Percentiles rank a stretch among this genome's conserved stretches.
These are phyloP conservation scores for Carex sylvatica DNA, from an alignment of 202 grass and related monocot genomes.

Conservation along the genomic window DNA sequence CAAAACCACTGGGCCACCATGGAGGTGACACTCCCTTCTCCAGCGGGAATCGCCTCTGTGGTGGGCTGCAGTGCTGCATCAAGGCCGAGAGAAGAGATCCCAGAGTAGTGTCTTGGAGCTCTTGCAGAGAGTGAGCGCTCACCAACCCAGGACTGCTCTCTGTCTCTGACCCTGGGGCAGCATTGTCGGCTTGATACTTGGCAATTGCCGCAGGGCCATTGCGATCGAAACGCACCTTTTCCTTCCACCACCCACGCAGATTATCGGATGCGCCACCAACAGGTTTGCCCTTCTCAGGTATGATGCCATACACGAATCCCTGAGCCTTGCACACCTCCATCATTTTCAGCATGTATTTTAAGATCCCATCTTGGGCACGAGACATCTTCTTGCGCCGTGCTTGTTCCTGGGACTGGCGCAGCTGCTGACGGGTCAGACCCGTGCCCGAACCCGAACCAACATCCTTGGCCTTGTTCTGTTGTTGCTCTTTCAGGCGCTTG, in stretches of 20 bases:
- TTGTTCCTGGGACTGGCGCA: constrained; percentile 80
- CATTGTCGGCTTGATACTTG: constrained; percentile 81
- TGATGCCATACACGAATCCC: constrained; percentile 95
- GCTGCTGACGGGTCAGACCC: constrained; percentile 34
- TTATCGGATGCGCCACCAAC: constrained; percentile 95
- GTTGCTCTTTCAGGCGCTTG: constrained; percentile 82
- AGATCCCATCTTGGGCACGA: constrained; percentile 90
- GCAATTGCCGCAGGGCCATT: constrained; percentile 92
- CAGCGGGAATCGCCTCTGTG: constrained; percentile 84
- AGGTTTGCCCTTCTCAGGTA: constrained; percentile 96
- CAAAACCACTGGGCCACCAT: constrained; percentile 86
- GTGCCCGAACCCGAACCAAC: neutral
- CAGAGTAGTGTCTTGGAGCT: constrained; percentile 94
- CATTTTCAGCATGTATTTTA: constrained; percentile 99
- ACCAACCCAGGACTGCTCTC: constrained; percentile 40
- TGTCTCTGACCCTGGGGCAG: constrained; percentile 46
- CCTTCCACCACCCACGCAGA: constrained; percentile 96
- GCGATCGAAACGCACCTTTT: constrained; percentile 89
- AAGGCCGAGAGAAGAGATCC: constrained; percentile 90
- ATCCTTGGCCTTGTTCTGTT: constrained; percentile 67
- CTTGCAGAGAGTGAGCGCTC: constrained; percentile 63
- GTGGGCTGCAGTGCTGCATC: constrained; percentile 96
- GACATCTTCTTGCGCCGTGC: constrained; percentile 98
- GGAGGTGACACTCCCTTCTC: constrained; percentile 89
- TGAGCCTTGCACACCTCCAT: constrained; percentile 92